Evolutionary conservation across 768 basidiomycete genomes (phyloP).

Genomic region (Mycena maculata): DNA sequence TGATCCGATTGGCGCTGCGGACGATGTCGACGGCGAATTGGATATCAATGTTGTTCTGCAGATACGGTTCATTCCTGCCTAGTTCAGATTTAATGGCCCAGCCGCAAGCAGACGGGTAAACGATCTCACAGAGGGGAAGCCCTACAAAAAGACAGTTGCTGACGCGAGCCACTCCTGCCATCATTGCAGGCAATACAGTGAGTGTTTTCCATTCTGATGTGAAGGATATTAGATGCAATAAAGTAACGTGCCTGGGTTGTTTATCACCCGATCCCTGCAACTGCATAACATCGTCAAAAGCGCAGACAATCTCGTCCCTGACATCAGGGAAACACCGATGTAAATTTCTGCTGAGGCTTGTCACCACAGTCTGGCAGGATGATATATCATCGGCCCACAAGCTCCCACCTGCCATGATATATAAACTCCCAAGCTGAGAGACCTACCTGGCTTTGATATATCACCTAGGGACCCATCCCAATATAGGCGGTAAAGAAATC

Average conservation of each 20-base stretch:
- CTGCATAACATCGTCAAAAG: constrained; percentile 23
- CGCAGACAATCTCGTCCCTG: constrained; percentile 47
- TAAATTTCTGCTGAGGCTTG: constrained; percentile 40
- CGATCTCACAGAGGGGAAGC: constrained; percentile 38
- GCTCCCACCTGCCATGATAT: no score
- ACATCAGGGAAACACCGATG: constrained; percentile 43
- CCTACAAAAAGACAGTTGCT: constrained; percentile 45
- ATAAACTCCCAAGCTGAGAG: no score
- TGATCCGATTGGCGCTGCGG: constrained; percentile 2
- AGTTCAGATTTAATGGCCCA: not conserved
- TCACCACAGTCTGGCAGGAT: no score
- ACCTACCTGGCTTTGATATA: no score
- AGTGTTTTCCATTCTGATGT: constrained; percentile 36
- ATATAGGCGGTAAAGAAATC: no score
- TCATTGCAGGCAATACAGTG: constrained; percentile 26
- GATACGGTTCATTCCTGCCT: constrained; percentile 37
- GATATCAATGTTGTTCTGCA: constrained; percentile 30
- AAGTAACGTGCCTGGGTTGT: not conserved
- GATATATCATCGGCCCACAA: no score
- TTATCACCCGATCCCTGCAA: constrained; percentile 12
- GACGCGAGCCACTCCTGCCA: constrained; percentile 37
- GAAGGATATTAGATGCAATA: not conserved
- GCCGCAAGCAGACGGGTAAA: not conserved
- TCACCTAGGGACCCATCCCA: no score
- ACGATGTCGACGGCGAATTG: constrained; percentile 25